Evolutionary conservation across 495 filamentous ascomycete species (phyloP).

Genomic region (Neurospora discreta): DNA sequence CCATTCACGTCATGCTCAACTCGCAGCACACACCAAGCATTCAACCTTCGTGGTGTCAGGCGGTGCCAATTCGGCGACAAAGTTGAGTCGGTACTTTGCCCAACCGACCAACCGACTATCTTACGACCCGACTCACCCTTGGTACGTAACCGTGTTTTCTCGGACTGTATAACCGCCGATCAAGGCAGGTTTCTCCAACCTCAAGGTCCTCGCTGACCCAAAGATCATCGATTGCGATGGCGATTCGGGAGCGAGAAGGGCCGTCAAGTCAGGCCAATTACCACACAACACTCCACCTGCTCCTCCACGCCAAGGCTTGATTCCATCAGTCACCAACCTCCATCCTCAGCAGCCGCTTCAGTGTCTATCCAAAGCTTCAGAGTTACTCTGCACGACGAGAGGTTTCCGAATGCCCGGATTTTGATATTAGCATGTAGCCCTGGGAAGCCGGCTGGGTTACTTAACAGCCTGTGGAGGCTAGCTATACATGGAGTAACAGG

Average conservation of each 20-base stretch:
- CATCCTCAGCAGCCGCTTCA: background rate
- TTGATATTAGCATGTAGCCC: background rate
- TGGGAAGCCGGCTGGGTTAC: background rate
- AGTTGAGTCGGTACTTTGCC: background rate
- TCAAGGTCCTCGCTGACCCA: background rate
- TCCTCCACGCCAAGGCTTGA: background rate
- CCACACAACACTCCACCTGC: background rate
- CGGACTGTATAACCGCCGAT: background rate
- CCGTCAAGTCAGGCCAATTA: background rate
- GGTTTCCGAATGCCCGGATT: background rate
- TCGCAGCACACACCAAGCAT: background rate
- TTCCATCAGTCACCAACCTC: constrained; percentile 5
- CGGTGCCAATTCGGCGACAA: background rate
- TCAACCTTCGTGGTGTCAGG: background rate
- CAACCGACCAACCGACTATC: background rate
- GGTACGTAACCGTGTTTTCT: background rate
- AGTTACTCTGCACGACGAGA: background rate
- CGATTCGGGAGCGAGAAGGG: background rate
- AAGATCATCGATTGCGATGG: background rate
- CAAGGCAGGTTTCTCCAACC: background rate
- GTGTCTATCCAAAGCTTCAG: background rate
- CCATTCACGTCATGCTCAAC: background rate
- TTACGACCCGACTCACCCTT: background rate
- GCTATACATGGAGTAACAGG: background rate
- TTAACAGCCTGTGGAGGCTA: background rate